A percentile compares a stretch with the other conserved stretches of the same genome.
phyloP scores from a whole-genome alignment of 495 filamentous ascomycete species.

The Aspergillus baeticus region DNA sequence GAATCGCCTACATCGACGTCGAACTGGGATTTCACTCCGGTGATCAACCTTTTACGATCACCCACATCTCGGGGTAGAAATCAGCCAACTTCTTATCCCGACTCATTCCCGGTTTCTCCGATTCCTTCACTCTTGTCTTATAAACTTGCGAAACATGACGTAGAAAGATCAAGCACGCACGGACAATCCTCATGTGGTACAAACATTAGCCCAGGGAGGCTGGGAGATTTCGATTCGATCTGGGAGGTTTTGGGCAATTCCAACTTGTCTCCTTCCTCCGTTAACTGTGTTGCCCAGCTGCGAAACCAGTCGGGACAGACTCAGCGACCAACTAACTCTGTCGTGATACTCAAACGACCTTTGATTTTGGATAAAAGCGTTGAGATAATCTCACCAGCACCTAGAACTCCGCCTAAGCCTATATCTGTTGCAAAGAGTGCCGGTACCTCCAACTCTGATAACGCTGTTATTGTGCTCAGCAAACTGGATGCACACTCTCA shows the following conservation, averaged over 20 bases:
- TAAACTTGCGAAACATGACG: conserved; percentile 10
- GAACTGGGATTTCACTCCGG: conserved; percentile 50
- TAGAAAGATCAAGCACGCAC: neutral
- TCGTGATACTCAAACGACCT: conserved; percentile 24
- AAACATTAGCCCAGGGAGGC: conserved; percentile 15
- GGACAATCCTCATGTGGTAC: neutral
- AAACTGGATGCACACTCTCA: neutral
- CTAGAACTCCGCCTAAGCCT: conserved; percentile 14
- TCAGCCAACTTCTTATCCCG: conserved; percentile 4
- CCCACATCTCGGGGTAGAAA: conserved; percentile 27
- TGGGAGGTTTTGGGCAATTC: conserved; percentile 32
- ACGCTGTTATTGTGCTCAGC: neutral
- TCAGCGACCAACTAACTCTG: neutral
- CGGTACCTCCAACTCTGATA: conserved; percentile 11
- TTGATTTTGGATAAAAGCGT: neutral
- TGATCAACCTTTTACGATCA: conserved; percentile 46
- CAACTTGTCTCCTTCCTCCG: neutral
- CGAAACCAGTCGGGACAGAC: neutral
- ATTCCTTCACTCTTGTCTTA: neutral
- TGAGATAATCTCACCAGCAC: neutral
- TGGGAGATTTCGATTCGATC: conserved; percentile 41
- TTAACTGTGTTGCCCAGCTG: neutral
- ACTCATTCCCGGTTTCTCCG: conserved; percentile 12
- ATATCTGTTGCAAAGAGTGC: conserved; percentile 8
- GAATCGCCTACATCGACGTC: conserved; percentile 26